phyloP scores from a whole-genome alignment of 2,329 filamentous ascomycete species.

The Cladophialophora yegresii region DNA sequence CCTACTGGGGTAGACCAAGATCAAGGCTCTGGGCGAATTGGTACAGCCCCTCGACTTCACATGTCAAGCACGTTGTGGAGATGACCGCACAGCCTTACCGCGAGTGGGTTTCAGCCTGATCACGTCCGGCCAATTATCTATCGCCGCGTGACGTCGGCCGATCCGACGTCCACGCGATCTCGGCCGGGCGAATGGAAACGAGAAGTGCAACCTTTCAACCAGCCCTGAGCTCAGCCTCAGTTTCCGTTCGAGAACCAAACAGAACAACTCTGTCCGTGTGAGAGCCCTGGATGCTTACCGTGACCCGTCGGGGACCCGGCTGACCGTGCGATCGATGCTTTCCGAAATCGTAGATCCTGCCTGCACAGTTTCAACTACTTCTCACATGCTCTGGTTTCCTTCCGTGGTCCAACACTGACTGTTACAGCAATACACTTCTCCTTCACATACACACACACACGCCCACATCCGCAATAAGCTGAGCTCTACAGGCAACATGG shows the following conservation, averaged over 20 bases:
- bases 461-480: neutral
- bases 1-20: neutral
- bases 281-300: conserved; percentile 1
- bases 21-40: neutral
- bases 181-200: conserved; percentile 28
- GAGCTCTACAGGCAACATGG: conserved; percentile 44
- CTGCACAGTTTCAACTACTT: neutral
- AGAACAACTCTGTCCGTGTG: neutral
- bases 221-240: conserved; percentile 2
- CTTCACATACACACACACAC: neutral
- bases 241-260: conserved; percentile 4
- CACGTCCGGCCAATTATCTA: conserved; percentile 1
- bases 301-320: neutral
- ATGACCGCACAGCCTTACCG: conserved; percentile 9
- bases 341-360: conserved; percentile 1
- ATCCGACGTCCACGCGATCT: neutral
- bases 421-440: conserved; percentile 1
- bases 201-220: conserved; percentile 11
- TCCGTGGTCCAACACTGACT: conserved; percentile 8
- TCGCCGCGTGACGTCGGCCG: neutral
- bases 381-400: neutral
- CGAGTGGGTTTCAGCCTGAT: conserved; percentile 12
- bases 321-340: conserved; percentile 5
- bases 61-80: neutral
- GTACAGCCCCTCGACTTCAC: neutral